A percentile compares a stretch with the other conserved stretches of the same genome.
Conservation (phyloP, 768 basidiomycete genomes). For the Neoboletus subvelutipes region DNA sequence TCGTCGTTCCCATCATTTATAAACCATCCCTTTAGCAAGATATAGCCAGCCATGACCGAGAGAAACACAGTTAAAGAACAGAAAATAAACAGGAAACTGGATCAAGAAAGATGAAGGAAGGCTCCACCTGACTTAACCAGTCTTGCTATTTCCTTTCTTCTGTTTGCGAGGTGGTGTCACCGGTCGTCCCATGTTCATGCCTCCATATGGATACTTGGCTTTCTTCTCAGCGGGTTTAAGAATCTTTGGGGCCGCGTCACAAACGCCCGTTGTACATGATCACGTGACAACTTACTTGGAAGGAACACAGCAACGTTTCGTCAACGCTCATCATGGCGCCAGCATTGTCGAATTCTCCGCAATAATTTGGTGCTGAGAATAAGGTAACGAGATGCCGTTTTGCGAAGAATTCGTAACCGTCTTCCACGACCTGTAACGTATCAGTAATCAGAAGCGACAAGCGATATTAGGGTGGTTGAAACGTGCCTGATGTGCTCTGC, state of each 20-base stretch:
- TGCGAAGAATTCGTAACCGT: conserved; percentile 98
- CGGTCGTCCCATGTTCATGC: conserved; percentile 82
- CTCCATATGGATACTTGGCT: conserved; percentile 86
- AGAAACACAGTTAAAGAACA: conserved; percentile 26
- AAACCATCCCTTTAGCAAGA: conserved; percentile 29
- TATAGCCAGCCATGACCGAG: conserved; percentile 26
- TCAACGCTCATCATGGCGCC: conserved; percentile 99
- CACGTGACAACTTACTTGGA: conserved; percentile 68
- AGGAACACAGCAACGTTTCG: conserved; percentile 94
- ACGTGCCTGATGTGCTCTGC: conserved; percentile 93
- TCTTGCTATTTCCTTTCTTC: conserved; percentile 94
- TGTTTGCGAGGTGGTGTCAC: conserved; percentile 96
- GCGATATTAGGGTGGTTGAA: conserved; percentile 11
- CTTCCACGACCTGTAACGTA: conserved; percentile 81
- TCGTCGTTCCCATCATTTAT: conserved; percentile 20
- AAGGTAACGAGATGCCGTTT: conserved; percentile 96
- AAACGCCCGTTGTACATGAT: neutral
- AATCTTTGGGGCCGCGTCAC: conserved; percentile 53
- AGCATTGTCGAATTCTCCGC: conserved; percentile 97
- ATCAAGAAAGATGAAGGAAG: conserved; percentile 27
- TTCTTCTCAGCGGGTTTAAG: conserved; percentile 99
- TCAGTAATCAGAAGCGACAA: conserved; percentile 3
- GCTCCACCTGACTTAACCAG: conserved; percentile 37
- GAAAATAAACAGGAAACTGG: conserved; percentile 32
- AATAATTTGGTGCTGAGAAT: conserved; percentile 95